These are phyloP conservation scores for Lentinula edodes DNA, from an alignment of 768 basidiomycete genomes.

Conservation along the genomic window DNA sequence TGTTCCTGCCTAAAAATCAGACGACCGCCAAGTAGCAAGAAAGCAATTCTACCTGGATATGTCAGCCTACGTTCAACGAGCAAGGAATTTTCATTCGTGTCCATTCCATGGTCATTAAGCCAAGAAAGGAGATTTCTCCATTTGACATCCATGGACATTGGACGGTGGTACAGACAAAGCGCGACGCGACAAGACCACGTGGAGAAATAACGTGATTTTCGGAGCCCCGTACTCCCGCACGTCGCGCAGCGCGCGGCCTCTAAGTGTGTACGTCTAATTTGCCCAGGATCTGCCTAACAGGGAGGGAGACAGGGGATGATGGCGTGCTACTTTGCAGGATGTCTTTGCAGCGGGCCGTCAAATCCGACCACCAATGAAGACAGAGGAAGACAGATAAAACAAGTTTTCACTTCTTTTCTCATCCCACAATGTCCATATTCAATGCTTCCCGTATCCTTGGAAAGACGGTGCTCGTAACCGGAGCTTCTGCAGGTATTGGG, in stretches of 20 bases:
- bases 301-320: background rate
- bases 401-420: background rate
- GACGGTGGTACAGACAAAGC: background rate
- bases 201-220: background rate
- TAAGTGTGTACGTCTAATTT: background rate
- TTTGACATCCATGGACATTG: constrained; percentile 9
- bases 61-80: constrained; percentile 56
- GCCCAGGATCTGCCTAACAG: background rate
- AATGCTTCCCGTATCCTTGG: constrained; percentile 73
- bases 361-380: background rate
- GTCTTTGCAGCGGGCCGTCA: background rate
- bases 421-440: constrained; percentile 66
- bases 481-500: constrained; percentile 87
- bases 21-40: no score
- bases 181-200: background rate
- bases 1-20: background rate
- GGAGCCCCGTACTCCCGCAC: background rate
- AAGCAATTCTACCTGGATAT: constrained; percentile 5
- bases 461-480: constrained; percentile 85
- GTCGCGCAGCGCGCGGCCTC: background rate
- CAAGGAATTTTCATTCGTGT: constrained; percentile 31
- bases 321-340: background rate
- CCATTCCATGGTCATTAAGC: constrained; percentile 46
- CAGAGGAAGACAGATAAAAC: no score
- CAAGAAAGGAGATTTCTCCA: constrained; percentile 51